phyloP scores from a whole-genome alignment of 2,329 filamentous ascomycete genomes.

The Pyrenochaeta sp. region DNA sequence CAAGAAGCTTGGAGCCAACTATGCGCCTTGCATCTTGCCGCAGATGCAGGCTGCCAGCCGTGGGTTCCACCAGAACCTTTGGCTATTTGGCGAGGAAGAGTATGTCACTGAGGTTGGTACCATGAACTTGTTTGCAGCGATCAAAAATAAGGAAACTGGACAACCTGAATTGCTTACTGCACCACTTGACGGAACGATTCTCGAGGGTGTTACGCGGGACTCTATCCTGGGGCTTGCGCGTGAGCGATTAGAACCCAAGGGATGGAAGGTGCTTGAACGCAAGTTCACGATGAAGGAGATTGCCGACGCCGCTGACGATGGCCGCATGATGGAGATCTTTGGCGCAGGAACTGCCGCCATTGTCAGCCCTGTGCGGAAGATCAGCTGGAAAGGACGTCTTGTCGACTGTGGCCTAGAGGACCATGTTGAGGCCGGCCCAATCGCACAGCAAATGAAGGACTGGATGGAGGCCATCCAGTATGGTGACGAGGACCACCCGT shows the following conservation, averaged over 20 bases:
- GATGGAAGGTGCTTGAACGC: conserved; percentile 87
- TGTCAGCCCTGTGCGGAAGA: conserved; percentile 87
- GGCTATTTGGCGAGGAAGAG: conserved; percentile 95
- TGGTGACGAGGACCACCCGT: conserved; percentile 83
- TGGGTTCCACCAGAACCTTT: conserved; percentile 97
- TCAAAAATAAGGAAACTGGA: conserved; percentile 86
- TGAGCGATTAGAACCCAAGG: conserved; percentile 82
- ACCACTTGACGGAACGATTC: conserved; percentile 93
- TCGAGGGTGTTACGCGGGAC: conserved; percentile 93
- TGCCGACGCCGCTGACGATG: conserved; percentile 80
- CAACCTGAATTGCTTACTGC: conserved; percentile 94
- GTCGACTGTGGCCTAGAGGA: conserved; percentile 85
- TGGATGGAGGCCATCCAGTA: conserved; percentile 98
- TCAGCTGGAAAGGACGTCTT: conserved; percentile 84
- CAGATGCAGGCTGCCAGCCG: conserved; percentile 90
- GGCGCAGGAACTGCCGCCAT: conserved; percentile 93
- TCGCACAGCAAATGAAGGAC: conserved; percentile 87
- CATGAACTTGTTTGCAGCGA: conserved; percentile 95
- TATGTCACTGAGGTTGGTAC: conserved; percentile 97
- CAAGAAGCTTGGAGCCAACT: conserved; percentile 98
- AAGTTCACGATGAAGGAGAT: conserved; percentile 93
- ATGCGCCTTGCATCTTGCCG: conserved; percentile 98
- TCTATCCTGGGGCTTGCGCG: conserved; percentile 86
- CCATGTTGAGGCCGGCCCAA: conserved; percentile 84
- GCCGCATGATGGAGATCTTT: conserved; percentile 90